Evolutionary conservation across 345 rosid genomes (phyloP), one percentile per base, ranked within the genome.

Genomic region (Raphanus sativus): DNA sequence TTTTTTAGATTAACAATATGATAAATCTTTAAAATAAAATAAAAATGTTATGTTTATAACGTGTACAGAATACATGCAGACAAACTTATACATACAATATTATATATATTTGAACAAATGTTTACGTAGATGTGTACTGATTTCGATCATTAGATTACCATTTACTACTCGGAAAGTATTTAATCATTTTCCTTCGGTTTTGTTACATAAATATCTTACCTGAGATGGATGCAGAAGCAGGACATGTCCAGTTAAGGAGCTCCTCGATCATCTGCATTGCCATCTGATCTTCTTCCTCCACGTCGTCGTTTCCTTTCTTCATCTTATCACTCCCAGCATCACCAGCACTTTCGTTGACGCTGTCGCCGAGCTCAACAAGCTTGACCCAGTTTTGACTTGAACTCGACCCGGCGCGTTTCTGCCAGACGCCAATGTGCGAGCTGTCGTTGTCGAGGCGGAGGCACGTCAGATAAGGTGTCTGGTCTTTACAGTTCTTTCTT

Each of bases 211-310:
- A 56, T 8, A 29, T 67, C n/a, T 75, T 42, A 38, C 48, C 5
- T 70, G 38, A 11, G 25, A 66, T 60, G 48, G 81, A 71, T 21
- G 62, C 62, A 71, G 81, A 77, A 32, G 40, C 42, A 75, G 83
- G 83, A 71, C 83, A 86, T 7, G 86, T 85, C 87, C 90, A 87
- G 33, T 81, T 84, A 0, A 89, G 91, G 16, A 90, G 65, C 69
- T 90, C 96, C 73, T 90, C 96, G 45, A 90, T 85, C 96, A 89
- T 89, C 78, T 90, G 93, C 91, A 89, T 64, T 7, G 93, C 85
- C 75, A 89, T 48, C 36, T 70, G 73, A 61, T 89, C 90, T 52
- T 86, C 96, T 32, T 89, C 96, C 25, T 73, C 76, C 6, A 70
- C 48, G 65, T 15, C 3, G 70, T 72, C 69, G 66, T 38, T 13